phyloP scores from a whole-genome alignment of 495 filamentous ascomycete species.

The Penicillium ochrochloron region DNA sequence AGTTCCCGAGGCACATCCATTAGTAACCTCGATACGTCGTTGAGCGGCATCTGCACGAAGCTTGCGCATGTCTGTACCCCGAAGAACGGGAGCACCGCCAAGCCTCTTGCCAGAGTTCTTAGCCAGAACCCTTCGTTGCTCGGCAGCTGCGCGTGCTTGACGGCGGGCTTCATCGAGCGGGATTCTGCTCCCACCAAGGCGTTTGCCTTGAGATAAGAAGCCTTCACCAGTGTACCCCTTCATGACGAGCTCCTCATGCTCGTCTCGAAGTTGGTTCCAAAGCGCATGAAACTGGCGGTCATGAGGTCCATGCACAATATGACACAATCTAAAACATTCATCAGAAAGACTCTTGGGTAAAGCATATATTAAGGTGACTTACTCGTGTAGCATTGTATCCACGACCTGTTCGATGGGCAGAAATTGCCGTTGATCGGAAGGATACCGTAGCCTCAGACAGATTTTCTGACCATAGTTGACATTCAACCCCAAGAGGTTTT shows the following conservation, averaged over 20 bases:
- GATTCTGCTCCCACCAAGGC: conserved; percentile 69
- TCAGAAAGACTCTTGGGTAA: conserved; percentile 11
- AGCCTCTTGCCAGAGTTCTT: conserved; percentile 73
- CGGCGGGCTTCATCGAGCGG: conserved; percentile 77
- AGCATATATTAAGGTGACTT: conserved; percentile 22
- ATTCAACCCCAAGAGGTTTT: conserved; percentile 83
- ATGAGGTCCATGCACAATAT: conserved; percentile 84
- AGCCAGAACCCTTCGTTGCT: conserved; percentile 63
- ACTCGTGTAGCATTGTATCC: conserved; percentile 96
- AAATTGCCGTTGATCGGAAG: conserved; percentile 76
- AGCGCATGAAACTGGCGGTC: conserved; percentile 80
- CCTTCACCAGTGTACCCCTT: conserved; percentile 94
- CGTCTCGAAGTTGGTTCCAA: conserved; percentile 87
- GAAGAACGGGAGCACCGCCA: conserved; percentile 66
- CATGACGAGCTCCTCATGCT: conserved; percentile 71
- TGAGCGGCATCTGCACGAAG: conserved; percentile 76
- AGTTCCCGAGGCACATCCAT: conserved; percentile 77
- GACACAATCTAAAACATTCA: conserved; percentile 60
- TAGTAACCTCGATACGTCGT: conserved; percentile 65
- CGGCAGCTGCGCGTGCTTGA: conserved; percentile 74
- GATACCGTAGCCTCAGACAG: conserved; percentile 80
- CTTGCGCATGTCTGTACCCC: conserved; percentile 73
- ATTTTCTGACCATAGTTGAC: conserved; percentile 76
- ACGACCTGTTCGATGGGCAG: conserved; percentile 77
- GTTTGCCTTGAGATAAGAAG: conserved; percentile 76